Conservation (phyloP, 768 basidiomycete genomes). For the Leccinum arenicola region DNA sequence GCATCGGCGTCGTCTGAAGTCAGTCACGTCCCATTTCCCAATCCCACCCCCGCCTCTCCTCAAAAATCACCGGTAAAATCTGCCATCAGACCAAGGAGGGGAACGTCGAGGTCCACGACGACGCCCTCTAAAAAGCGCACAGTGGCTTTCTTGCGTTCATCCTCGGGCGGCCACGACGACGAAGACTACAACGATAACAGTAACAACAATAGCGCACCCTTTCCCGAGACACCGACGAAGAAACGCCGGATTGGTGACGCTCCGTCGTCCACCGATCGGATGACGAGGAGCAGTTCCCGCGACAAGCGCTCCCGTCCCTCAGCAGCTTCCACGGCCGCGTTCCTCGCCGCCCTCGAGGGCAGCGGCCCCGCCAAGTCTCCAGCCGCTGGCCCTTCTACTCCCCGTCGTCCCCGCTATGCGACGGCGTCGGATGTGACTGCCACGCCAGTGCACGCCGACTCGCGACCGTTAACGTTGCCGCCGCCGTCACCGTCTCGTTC, state of each 20-base stretch:
- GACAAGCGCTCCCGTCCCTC: neutral
- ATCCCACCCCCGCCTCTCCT: constrained; percentile 7
- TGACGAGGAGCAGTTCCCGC: constrained; percentile 11
- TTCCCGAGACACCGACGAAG: constrained; percentile 44
- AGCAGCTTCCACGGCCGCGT: constrained; percentile 11
- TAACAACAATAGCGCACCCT: constrained; percentile 3
- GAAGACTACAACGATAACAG: constrained; percentile 22
- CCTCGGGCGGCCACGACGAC: constrained; percentile 18
- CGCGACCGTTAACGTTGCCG: constrained; percentile 18
- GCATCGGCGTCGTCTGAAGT: constrained; percentile 1
- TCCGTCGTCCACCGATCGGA: constrained; percentile 11
- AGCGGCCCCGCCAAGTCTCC: constrained; percentile 6
- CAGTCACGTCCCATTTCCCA: neutral
- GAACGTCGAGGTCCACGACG: neutral
- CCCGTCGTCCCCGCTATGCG: constrained; percentile 14
- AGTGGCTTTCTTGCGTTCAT: constrained; percentile 13
- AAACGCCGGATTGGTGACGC: constrained; percentile 32
- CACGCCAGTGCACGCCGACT: constrained; percentile 14
- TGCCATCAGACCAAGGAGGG: constrained; percentile 7
- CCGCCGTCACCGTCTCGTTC: constrained; percentile 12
- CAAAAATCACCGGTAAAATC: constrained; percentile 22
- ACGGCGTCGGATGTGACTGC: constrained; percentile 2
- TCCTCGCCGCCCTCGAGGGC: constrained; percentile 17
- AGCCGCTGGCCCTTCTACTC: constrained; percentile 25
- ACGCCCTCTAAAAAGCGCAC: constrained; percentile 34